Base-by-base conservation (phyloP, 2,329 filamentous ascomycete species). In the Apiospora arundinis region DNA sequence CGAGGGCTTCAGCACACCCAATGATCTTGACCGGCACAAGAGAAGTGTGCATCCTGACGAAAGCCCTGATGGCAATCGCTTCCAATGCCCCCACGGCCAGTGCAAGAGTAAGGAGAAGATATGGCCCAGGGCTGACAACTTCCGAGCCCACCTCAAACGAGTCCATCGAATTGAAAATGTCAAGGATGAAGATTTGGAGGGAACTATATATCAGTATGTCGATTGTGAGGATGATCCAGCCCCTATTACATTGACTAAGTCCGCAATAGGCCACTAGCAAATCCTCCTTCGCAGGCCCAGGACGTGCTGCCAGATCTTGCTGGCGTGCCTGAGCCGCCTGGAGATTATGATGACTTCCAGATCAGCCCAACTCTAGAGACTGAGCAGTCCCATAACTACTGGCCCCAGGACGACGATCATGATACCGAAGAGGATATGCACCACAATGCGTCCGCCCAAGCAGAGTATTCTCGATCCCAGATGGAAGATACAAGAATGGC, bases 61-160 rank as follows among this genome's bases (percentile, higher is more conserved):
- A 81, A 72, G 83, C 1, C 85, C 85, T 11, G 83, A 82, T 0
- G 84, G 83, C 63, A 87, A 87, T 72, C 84, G 84, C 49, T 93
- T 87, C 74, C 87, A 85, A 70, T 96, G 93, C 78, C 85, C 85
- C 68, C 82, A 88, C 7, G 81, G 81, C 8, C 77, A 82, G 21
- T 94, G 92, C 76, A 84, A 82, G 32, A 87, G 84, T 32, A 91
- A 85, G 73, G 83, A 83, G 1, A 97, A 97, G 79, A 83, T 87
- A 46, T 97, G 93, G 93, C 92, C 92, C 0, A 89, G 95, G 28
- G 85, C 91, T 68, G 95, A 98, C 80, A 98, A 98, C 77, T 97
- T 97, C 80, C 91, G 91, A 73, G 90, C 92, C 46, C 95, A 98
- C 78, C 86, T 97, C 65, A 85, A 83, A 68, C 88, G 92, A 14